Evolutionary conservation across 2,329 filamentous ascomycete genomes (phyloP).

Genomic region (Fusarium newnesense): DNA sequence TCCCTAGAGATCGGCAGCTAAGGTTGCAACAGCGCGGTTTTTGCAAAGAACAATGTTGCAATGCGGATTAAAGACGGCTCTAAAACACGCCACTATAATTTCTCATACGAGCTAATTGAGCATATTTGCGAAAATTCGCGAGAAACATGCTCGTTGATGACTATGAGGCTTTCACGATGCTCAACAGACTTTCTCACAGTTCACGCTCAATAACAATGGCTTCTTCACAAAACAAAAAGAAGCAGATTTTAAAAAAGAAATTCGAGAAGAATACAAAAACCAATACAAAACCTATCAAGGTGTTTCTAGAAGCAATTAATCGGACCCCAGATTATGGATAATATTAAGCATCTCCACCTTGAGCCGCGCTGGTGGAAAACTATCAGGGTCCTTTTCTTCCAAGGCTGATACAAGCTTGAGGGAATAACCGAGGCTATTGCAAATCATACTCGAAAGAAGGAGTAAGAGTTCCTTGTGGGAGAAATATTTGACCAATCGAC

Average conservation of each 20-base stretch:
- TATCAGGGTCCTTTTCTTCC: slow-evolving; percentile 21
- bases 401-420: neutral
- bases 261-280: neutral
- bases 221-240: neutral
- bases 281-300: slow-evolving; percentile 5
- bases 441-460: neutral
- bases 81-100: neutral
- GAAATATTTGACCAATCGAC: neutral
- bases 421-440: neutral
- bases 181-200: neutral
- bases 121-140: slow-evolving; percentile 4
- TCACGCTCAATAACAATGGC: neutral
- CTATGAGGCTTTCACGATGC: neutral
- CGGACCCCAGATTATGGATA: neutral
- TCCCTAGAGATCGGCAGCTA: neutral
- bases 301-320: neutral
- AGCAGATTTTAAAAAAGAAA: too few species aligned
- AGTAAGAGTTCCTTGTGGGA: neutral
- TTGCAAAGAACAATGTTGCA: neutral
- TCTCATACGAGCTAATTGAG: slow-evolving; percentile 2
- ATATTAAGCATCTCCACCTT: neutral
- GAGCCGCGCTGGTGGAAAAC: neutral
- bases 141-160: neutral
- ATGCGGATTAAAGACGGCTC: neutral
- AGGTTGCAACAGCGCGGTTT: neutral